These are phyloP conservation scores for Gremmenia infestans DNA, from an alignment of 2,329 filamentous ascomycete genomes.

Conservation along the genomic window DNA sequence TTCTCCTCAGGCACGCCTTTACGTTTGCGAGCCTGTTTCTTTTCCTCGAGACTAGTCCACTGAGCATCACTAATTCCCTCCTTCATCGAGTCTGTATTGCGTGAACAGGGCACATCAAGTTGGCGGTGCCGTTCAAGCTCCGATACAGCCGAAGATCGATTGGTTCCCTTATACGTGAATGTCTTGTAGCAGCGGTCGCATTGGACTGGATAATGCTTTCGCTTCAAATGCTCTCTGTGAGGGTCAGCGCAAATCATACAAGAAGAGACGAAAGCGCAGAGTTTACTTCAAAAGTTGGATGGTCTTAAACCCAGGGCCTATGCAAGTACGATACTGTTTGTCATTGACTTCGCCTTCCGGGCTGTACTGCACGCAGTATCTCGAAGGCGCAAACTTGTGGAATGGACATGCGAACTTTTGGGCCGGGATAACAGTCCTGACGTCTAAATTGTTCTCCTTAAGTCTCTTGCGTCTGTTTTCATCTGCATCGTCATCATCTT, in stretches of 20 bases:
- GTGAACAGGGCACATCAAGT: not conserved
- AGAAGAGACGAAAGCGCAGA: not conserved
- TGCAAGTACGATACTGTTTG: constrained; percentile 1
- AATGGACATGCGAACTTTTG: constrained; percentile 5
- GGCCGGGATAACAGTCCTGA: not conserved
- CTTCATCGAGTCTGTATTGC: not conserved
- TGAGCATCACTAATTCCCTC: constrained; percentile 10
- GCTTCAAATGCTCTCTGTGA: constrained; percentile 4
- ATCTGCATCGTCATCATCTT: constrained; percentile 5
- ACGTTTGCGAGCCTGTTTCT: not conserved
- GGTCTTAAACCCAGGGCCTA: not conserved
- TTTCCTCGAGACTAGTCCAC: constrained; percentile 5
- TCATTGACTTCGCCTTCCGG: not conserved
- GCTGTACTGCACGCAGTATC: not conserved
- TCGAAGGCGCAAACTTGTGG: constrained; percentile 2
- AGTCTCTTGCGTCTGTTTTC: constrained; percentile 5
- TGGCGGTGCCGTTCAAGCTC: constrained; percentile 3
- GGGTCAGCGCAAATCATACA: not conserved
- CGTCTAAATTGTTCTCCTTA: not conserved
- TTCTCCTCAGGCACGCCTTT: not conserved
- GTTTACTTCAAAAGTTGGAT: constrained; percentile 4
- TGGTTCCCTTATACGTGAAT: not conserved
- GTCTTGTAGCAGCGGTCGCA: constrained; percentile 3
- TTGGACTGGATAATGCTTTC: constrained; percentile 7
- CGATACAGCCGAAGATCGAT: not conserved